Base-by-base conservation (phyloP, 495 filamentous ascomycete genomes). In the Daldinia decipiens region DNA sequence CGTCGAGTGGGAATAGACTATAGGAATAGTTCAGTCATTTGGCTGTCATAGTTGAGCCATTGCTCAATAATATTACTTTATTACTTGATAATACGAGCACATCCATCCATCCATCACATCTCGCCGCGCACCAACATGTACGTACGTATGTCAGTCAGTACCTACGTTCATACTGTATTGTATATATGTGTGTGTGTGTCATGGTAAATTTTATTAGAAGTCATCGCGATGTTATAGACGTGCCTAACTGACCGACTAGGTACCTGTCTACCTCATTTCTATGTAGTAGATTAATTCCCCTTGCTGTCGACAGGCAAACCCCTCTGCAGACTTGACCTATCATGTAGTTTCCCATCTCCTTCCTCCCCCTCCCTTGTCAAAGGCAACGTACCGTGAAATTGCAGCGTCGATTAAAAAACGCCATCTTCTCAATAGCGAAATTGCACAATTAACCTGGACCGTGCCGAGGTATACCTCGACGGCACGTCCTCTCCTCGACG, bases 1-100 rank as follows among this genome's bases (percentile, higher is more conserved):
- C 15, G 15, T 52, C 50, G 50, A 52, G 29, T 52, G 12, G 50
- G 50, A 21, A 52, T 52, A 52, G 50, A 52, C 9, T 26, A 52
- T 52, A 29, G 50, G 15, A 52, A 53, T 53, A 31, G 50, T 53
- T 29, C 12, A 4, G 26, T 53, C 26, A 53, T 31, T 53, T 29
- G 13, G 13, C 7, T 3, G 15, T 53, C 24, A 53, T 31, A 31
- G 15, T 53, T 17, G 50, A 31, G 50, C 5, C 27, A 13, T 52
- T 52, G 9, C 9, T 7, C 1, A 9, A 5, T 52, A 29, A 27
- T 47, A 47, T 45, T 17, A n/a, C n/a, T 0, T n/a, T 38, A 2
- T 7, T 31, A 36, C 32, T 36, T 36, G 34, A 2, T 13, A 36
- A 36, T 13, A 36, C 1, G 34, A 36, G 34, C 12, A 36, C 39